phyloP scores from a whole-genome alignment of 2,329 filamentous ascomycete genomes.

The Sporothrix sp. region DNA sequence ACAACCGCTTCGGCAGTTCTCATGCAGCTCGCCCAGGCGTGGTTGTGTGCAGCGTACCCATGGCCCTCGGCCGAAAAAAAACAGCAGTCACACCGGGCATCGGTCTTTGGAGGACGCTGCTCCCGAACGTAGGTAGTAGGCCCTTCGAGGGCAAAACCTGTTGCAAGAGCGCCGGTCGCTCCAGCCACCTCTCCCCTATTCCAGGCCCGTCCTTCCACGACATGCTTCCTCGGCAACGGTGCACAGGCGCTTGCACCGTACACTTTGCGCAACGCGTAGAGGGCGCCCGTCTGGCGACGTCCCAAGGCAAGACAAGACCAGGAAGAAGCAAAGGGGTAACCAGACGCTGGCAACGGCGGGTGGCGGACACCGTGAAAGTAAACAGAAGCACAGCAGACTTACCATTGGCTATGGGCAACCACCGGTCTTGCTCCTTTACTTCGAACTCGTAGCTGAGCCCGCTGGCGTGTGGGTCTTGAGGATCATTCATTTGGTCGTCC shows the following conservation, averaged over 20 bases:
- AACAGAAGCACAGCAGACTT: slow-evolving; percentile 43
- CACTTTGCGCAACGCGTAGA: neutral
- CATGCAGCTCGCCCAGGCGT: neutral
- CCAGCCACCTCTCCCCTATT: neutral
- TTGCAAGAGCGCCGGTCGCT: neutral
- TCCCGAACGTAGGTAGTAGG: neutral
- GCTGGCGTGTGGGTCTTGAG: slow-evolving; percentile 65
- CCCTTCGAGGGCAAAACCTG: too few relatives aligned
- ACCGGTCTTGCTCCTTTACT: slow-evolving; percentile 98
- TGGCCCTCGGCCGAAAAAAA: slow-evolving; percentile 1
- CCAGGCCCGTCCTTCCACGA: neutral
- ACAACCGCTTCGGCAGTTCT: neutral
- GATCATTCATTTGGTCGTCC: slow-evolving; percentile 88
- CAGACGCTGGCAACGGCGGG: neutral
- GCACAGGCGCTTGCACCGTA: neutral
- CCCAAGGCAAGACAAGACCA: neutral
- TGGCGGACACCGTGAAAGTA: too few relatives aligned
- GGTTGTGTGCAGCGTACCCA: too few relatives aligned
- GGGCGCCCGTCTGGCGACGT: neutral
- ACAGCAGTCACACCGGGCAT: neutral
- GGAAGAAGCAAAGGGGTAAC: neutral
- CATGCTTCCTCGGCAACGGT: neutral
- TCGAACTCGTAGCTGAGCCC: slow-evolving; percentile 85
- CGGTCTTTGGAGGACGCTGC: neutral
- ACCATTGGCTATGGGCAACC: slow-evolving; percentile 99